A percentile compares a stretch with the other conserved stretches of the same genome.
Conservation (phyloP, 2,329 filamentous ascomycete genomes). For the Sporothrix luriei region DNA sequence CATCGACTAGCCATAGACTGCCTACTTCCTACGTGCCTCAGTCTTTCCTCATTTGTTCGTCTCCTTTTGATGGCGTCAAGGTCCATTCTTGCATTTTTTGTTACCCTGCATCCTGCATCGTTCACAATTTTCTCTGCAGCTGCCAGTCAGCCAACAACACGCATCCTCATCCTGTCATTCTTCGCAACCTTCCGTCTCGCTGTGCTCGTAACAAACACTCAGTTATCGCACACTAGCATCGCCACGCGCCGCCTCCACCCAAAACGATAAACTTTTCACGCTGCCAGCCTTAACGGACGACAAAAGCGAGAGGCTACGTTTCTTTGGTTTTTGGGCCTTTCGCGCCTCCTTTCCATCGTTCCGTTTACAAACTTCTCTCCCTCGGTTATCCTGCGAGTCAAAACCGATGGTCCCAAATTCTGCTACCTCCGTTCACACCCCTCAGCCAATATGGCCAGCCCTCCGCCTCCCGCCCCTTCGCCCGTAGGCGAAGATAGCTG, state of each 20-base stretch:
- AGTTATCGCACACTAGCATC: slow-evolving; percentile 10
- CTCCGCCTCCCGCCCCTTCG: slow-evolving; percentile 35
- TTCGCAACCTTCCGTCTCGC: background rate
- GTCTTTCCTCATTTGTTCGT: slow-evolving; percentile 19
- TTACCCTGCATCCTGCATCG: background rate
- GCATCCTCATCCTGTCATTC: slow-evolving; percentile 9
- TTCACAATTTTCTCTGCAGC: background rate
- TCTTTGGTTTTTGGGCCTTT: slow-evolving; percentile 11
- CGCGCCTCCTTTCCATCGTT: background rate
- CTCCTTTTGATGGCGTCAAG: slow-evolving; percentile 20
- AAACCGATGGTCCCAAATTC: slow-evolving; percentile 33
- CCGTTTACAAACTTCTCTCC: background rate
- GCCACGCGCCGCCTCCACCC: slow-evolving; percentile 10
- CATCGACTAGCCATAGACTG: slow-evolving; percentile 19
- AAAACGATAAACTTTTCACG: slow-evolving; percentile 11
- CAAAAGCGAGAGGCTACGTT: slow-evolving; percentile 12
- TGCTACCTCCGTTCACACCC: slow-evolving; percentile 18
- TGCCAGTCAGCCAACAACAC: slow-evolving; percentile 15
- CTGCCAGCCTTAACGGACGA: background rate
- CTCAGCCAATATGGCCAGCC: slow-evolving; percentile 36
- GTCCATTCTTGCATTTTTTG: slow-evolving; percentile 8
- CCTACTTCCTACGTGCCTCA: slow-evolving; percentile 13
- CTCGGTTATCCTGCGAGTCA: slow-evolving; percentile 8
- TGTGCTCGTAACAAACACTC: background rate
- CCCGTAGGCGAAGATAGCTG: slow-evolving; percentile 76